A percentile compares a stretch with the other conserved stretches of the same genome.
These are phyloP conservation scores for Rhodosporidiobolus sp. DNA, from an alignment of 768 basidiomycete species.

Conservation along the genomic window DNA sequence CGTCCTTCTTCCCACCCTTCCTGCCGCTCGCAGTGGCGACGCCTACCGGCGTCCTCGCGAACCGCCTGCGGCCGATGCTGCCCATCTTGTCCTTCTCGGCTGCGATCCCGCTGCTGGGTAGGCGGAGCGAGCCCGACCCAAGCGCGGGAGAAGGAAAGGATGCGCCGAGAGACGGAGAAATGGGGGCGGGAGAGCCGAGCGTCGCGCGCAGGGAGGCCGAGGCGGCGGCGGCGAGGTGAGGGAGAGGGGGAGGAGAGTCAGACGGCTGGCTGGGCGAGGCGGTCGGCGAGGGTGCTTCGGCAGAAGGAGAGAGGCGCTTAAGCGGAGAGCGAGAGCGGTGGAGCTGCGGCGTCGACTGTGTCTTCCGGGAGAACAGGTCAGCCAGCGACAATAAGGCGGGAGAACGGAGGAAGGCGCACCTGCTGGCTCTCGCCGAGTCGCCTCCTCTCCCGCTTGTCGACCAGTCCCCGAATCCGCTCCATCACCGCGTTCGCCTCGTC, in stretches of 20 bases:
- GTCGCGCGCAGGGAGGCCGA: slow-evolving; percentile 32
- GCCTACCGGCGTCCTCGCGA: slow-evolving; percentile 10
- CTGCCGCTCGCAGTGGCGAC: background rate
- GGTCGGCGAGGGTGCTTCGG: background rate
- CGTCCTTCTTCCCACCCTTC: slow-evolving; percentile 35
- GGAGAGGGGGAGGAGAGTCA: slow-evolving; percentile 16
- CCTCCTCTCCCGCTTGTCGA: slow-evolving; percentile 14
- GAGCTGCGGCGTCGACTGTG: background rate
- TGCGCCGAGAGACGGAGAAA: background rate
- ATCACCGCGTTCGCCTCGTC: slow-evolving; percentile 24
- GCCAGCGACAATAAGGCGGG: too few species aligned
- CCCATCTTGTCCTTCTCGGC: background rate
- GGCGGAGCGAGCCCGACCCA: background rate
- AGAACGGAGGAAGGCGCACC: background rate
- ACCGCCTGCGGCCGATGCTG: background rate
- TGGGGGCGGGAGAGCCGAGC: slow-evolving; percentile 10
- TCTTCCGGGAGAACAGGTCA: background rate
- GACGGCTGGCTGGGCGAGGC: background rate
- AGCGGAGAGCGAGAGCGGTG: background rate
- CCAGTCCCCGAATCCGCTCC: slow-evolving; percentile 25
- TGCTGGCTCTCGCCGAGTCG: background rate
- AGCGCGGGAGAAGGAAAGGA: background rate
- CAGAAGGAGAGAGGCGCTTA: background rate
- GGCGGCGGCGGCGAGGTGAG: slow-evolving; percentile 31
- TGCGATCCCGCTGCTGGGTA: background rate